Percentiles rank a stretch among this genome's conserved stretches.
These are phyloP conservation scores for Arbutus unedo DNA, from an alignment of 148 eudicot species.

Conservation along the genomic window DNA sequence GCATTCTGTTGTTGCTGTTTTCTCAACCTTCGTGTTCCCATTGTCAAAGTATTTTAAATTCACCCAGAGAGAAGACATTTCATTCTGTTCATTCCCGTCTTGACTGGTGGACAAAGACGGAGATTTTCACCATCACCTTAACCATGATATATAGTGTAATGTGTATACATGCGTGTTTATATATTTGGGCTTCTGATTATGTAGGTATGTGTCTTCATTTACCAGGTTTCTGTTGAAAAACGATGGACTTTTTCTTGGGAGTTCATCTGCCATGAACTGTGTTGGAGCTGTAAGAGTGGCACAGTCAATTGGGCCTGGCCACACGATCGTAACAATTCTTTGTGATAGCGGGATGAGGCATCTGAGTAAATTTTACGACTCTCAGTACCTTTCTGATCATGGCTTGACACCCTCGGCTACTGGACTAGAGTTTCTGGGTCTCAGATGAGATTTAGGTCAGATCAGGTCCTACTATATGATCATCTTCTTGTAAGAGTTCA, in stretches of 20 bases:
- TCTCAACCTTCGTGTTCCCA: background rate
- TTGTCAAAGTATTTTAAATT: background rate
- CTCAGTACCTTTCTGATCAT: slow-evolving; percentile 60
- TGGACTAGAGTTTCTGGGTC: slow-evolving; percentile 65
- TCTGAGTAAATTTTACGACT: slow-evolving; percentile 71
- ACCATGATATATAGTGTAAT: no score
- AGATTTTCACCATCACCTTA: background rate
- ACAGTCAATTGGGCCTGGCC: slow-evolving; percentile 78
- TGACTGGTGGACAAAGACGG: background rate
- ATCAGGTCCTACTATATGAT: background rate
- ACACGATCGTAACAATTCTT: slow-evolving; percentile 79
- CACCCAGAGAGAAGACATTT: background rate
- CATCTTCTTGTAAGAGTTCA: background rate
- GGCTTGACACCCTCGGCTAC: slow-evolving; percentile 62
- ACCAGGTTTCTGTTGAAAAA: slow-evolving; percentile 83
- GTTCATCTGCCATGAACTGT: slow-evolving; percentile 98
- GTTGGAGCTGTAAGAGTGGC: slow-evolving; percentile 95
- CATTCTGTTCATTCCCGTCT: background rate
- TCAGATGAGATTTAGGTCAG: slow-evolving; percentile 2
- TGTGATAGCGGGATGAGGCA: slow-evolving; percentile 98
- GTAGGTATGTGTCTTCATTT: background rate
- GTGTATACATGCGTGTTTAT: background rate
- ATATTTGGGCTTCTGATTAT: background rate
- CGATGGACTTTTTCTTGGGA: slow-evolving; percentile 91
- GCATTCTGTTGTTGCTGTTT: background rate